These are phyloP conservation scores for Teratosphaeria pseudoeucalypti DNA, from an alignment of 2,329 filamentous ascomycete genomes.

Conservation along the genomic window DNA sequence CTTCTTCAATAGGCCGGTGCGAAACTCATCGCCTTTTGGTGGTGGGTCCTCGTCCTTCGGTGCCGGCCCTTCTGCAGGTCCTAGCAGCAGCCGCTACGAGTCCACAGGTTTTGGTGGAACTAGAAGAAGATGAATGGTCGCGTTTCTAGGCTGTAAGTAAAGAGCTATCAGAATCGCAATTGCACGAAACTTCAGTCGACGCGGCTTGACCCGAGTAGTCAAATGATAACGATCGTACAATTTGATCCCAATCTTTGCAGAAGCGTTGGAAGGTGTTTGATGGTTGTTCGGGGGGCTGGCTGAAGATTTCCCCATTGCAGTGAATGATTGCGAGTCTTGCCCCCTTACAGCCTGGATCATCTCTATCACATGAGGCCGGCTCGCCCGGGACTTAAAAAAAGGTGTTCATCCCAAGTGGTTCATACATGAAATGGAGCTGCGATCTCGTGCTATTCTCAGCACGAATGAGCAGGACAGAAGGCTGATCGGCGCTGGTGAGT, in stretches of 20 bases:
- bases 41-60: conserved; percentile 9
- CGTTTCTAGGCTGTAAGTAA: neutral
- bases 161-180: neutral
- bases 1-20: neutral
- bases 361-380: no score
- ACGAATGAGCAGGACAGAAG: neutral
- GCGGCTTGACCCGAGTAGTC: neutral
- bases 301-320: neutral
- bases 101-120: conserved; percentile 27
- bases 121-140: conserved; percentile 14
- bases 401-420: no score
- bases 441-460: no score
- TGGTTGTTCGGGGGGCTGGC: neutral
- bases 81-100: conserved; percentile 23
- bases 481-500: neutral
- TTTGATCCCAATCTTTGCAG: neutral
- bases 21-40: neutral
- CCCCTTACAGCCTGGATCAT: neutral
- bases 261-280: neutral
- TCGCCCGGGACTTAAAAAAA: no score
- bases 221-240: neutral
- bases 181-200: neutral
- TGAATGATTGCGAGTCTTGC: neutral
- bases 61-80: conserved; percentile 3
- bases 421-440: no score